A percentile compares a stretch with the other conserved stretches of the same genome.
These are phyloP conservation scores for Ceratocystiopsis brevicomis DNA, from an alignment of 2,329 filamentous ascomycete genomes.

Conservation along the genomic window DNA sequence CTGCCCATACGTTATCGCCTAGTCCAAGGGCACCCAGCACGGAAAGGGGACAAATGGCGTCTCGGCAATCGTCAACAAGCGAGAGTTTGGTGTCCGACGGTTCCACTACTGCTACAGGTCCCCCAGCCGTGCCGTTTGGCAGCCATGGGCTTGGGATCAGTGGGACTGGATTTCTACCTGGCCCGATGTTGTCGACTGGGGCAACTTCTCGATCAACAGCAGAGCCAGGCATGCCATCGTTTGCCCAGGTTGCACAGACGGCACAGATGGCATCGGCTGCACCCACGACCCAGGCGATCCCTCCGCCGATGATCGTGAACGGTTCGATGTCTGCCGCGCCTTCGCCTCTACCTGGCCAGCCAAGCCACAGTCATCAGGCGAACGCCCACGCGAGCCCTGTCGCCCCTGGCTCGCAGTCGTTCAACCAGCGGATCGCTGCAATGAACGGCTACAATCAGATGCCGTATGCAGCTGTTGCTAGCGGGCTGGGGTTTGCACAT, in stretches of 20 bases:
- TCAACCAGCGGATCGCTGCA: slow-evolving; percentile 15
- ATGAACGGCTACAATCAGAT: slow-evolving; percentile 10
- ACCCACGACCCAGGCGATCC: slow-evolving; percentile 10
- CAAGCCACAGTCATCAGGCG: neutral
- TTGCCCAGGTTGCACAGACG: too few relatives aligned
- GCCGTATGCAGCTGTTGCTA: slow-evolving; percentile 11
- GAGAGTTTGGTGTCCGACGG: slow-evolving; percentile 14
- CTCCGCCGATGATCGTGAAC: slow-evolving; percentile 34
- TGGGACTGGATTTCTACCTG: slow-evolving; percentile 4
- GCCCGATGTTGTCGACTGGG: neutral
- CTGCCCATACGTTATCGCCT: slow-evolving; percentile 11
- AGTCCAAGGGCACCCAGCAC: neutral
- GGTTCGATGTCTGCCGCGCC: slow-evolving; percentile 18
- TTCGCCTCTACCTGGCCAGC: neutral
- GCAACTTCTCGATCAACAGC: too few relatives aligned
- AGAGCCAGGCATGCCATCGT: too few relatives aligned
- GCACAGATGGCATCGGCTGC: too few relatives aligned
- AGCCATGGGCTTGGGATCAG: slow-evolving; percentile 15
- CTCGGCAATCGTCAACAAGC: slow-evolving; percentile 12
- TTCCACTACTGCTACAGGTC: slow-evolving; percentile 1
- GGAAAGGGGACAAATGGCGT: slow-evolving; percentile 7
- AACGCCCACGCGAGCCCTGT: neutral
- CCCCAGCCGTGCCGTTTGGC: slow-evolving; percentile 14
- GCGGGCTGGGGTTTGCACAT: slow-evolving; percentile 11
- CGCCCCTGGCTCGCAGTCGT: slow-evolving; percentile 9